Evolutionary conservation across 306 rosid genomes (phyloP), one percentile per base, ranked within the genome.

Genomic region (Prunus salicina): DNA sequence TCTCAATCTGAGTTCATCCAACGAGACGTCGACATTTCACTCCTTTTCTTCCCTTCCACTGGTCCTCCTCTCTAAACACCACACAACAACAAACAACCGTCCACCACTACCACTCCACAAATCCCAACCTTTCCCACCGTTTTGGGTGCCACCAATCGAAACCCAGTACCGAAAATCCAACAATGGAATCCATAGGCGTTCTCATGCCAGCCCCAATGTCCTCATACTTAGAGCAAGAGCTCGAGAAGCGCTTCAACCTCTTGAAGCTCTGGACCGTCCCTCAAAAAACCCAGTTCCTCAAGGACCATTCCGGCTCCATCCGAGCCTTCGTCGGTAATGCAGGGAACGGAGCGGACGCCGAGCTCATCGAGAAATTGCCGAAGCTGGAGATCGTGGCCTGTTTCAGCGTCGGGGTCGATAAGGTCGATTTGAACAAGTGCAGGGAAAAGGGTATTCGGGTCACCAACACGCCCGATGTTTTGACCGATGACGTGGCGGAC

Each of bases 401-500:
- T 80, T 88, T 41, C 80, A 88, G 98, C 58, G 97, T 90, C 0
- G 97, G 98, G 1, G 78, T 92, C 22, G 98, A 95, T 43, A 85
- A 77, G 85, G 85, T 92, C 38, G 98, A 95, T 57, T 10, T 88
- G 52, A 52, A 56, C 0, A 84, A 74, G 57, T 95, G 97, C 10
- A 85, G 27, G 79, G 91, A 84, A 78, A 92, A 69, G 73, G 92
- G 97, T 74, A 85, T 95, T 73, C 76, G 87, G 46, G 98, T 95
- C 14, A 89, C 92, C 28, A 83, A 88, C 68, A 92, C 98, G 0
- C 97, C 93, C 0, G 93, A 89, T 22, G 98, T 89, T n/a, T 77
- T 95, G 89, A 90, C 97, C 7, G 96, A 95, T 1, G 98, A 95
- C 0, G 93, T 85, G 1, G 97, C 96, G 3, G 97, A 95, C 57